Percentiles rank a stretch among this genome's conserved stretches.
Evolutionary conservation across 179 eudicot genomes (phyloP).

Genomic region (Silene noctiflora): DNA sequence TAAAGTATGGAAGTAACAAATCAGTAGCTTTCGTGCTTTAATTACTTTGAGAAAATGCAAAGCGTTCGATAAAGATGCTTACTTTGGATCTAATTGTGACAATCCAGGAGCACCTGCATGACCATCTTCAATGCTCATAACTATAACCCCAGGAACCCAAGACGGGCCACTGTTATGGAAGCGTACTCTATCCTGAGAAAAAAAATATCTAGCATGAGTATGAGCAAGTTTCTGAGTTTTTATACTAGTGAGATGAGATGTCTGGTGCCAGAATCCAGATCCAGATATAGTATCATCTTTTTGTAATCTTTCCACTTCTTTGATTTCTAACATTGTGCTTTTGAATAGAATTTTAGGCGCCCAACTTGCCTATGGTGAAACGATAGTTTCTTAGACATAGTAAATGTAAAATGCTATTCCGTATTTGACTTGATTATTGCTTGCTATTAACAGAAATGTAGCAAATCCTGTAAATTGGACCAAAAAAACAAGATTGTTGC

Average conservation of each 20-base stretch:
- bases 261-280: constrained; percentile 5
- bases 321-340: neutral
- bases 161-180: constrained; percentile 87
- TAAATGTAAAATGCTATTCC: too few species aligned
- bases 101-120: constrained; percentile 56
- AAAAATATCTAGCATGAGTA: constrained; percentile 4
- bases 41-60: constrained; percentile 10
- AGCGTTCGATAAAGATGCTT: constrained; percentile 25
- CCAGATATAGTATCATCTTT: neutral
- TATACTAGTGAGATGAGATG: neutral
- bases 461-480: too few species aligned
- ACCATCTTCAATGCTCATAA: constrained; percentile 96
- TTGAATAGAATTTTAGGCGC: too few species aligned
- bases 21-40: neutral
- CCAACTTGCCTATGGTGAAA: too few species aligned
- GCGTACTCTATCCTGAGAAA: constrained; percentile 62
- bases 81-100: constrained; percentile 78
- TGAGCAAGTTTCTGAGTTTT: neutral
- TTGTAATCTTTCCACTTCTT: neutral
- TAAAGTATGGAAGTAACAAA: too few species aligned
- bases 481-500: neutral
- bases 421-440: too few species aligned
- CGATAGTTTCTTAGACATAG: too few species aligned
- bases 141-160: constrained; percentile 72
- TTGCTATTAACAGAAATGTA: too few species aligned